Conservation (phyloP, 768 basidiomycete species). For the Xanthoconium purpureum region DNA sequence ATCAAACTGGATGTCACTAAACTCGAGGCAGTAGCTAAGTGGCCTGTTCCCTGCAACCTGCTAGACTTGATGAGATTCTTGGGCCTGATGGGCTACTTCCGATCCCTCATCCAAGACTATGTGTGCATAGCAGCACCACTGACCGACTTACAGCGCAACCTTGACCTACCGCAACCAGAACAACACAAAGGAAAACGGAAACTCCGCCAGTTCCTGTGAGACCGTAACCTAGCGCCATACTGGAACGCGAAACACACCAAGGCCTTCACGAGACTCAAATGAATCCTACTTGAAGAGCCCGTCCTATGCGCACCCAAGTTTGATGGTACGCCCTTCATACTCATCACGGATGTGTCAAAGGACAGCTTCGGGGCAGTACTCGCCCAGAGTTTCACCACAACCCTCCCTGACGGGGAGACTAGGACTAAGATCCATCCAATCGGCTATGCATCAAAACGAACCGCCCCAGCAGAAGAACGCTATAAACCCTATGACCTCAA, state of each 20-base stretch:
- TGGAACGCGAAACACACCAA: conserved; percentile 23
- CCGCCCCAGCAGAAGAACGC: conserved; percentile 27
- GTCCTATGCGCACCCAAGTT: conserved; percentile 19
- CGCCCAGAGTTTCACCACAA: conserved; percentile 14
- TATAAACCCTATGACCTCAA: conserved; percentile 37
- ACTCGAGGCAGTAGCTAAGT: conserved; percentile 2
- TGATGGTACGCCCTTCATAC: conserved; percentile 37
- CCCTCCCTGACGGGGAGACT: not conserved
- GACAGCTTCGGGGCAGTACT: conserved; percentile 34
- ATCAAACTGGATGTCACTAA: conserved; percentile 1
- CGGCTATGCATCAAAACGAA: conserved; percentile 31
- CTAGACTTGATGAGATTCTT: conserved; percentile 1
- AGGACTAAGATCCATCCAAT: not conserved
- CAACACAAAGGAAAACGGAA: not conserved
- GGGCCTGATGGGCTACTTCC: conserved; percentile 5
- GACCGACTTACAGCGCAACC: not conserved
- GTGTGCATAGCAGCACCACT: not conserved
- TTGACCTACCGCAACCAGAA: not conserved
- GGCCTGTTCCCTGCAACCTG: not conserved
- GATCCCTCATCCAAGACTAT: conserved; percentile 10
- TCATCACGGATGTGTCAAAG: conserved; percentile 35
- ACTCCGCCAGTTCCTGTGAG: not conserved
- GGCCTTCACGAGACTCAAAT: conserved; percentile 33
- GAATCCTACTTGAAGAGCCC: conserved; percentile 16
- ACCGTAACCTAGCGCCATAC: not conserved